phyloP scores from a whole-genome alignment of 2,329 filamentous ascomycete genomes.

The Penicillium fuscoglaucum region DNA sequence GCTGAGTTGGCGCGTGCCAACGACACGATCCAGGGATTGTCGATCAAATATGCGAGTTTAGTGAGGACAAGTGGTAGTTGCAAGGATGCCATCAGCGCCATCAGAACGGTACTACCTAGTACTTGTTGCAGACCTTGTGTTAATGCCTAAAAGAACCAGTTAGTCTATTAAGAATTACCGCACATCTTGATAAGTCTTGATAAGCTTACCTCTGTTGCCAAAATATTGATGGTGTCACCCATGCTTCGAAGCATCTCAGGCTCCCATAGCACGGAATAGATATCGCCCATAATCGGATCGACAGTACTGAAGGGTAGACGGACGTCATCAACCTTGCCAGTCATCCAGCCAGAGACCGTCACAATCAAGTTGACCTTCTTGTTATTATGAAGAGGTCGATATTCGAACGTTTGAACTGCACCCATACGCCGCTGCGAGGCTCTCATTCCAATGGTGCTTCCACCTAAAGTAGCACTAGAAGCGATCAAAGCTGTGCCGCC shows the following conservation, averaged over 20 bases:
- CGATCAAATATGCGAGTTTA: constrained; percentile 92
- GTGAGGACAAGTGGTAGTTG: constrained; percentile 90
- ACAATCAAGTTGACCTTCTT: constrained; percentile 95
- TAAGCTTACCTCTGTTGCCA: constrained; percentile 81
- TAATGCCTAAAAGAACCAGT: constrained; percentile 64
- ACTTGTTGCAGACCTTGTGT: constrained; percentile 96
- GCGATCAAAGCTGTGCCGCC: constrained; percentile 94
- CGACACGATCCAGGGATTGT: constrained; percentile 98
- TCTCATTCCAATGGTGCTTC: constrained; percentile 79
- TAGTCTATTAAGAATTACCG: constrained; percentile 20
- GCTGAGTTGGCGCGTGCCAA: constrained; percentile 84
- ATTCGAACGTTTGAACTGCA: constrained; percentile 94
- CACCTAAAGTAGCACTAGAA: constrained; percentile 80
- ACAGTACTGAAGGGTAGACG: constrained; percentile 94
- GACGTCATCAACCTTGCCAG: constrained; percentile 94
- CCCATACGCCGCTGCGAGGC: constrained; percentile 87
- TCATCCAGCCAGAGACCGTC: constrained; percentile 97
- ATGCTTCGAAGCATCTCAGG: constrained; percentile 97
- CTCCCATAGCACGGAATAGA: constrained; percentile 97
- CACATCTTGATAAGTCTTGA: background rate
- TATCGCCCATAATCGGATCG: constrained; percentile 95
- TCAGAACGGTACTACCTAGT: constrained; percentile 82
- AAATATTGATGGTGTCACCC: constrained; percentile 97
- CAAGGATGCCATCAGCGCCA: constrained; percentile 86
- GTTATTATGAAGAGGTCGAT: constrained; percentile 94